A percentile compares a stretch with the other conserved stretches of the same genome.
Evolutionary conservation across 371 early-diverging fungal species (phyloP).

Genomic region (Mortierella sp.): DNA sequence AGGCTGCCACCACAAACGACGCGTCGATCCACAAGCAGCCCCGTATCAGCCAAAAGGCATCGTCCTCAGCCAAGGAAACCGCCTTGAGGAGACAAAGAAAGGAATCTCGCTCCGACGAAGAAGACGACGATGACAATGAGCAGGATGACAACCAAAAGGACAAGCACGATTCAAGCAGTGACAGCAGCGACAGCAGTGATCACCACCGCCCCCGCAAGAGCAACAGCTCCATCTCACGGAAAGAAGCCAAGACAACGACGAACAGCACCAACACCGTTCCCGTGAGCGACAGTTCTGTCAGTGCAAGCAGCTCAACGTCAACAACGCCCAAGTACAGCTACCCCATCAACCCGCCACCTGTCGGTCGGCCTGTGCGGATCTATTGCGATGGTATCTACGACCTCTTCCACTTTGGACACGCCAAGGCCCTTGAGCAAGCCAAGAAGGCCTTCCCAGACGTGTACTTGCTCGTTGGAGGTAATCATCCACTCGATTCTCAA

Average conservation of each 20-base stretch:
- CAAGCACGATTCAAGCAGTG: background rate
- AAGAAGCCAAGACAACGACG: conserved; percentile 10
- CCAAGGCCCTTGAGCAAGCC: conserved; percentile 93
- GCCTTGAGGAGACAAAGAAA: conserved; percentile 12
- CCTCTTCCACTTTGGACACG: conserved; percentile 96
- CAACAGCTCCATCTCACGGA: background rate
- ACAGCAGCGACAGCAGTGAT: background rate
- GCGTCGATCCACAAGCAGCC: conserved; percentile 47
- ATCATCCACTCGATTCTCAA: background rate
- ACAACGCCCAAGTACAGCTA: conserved; percentile 39
- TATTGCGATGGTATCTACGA: conserved; percentile 97
- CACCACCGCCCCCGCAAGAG: background rate
- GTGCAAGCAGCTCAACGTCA: conserved; percentile 15
- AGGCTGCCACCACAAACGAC: conserved; percentile 20
- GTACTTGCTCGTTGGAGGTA: conserved; percentile 91
- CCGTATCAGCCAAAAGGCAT: conserved; percentile 31
- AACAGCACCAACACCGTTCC: background rate
- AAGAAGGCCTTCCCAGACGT: conserved; percentile 93
- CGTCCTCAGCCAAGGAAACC: conserved; percentile 25
- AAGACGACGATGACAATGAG: conserved; percentile 13
- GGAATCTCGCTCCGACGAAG: conserved; percentile 14
- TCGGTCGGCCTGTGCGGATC: conserved; percentile 83
- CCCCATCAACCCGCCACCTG: conserved; percentile 71
- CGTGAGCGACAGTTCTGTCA: conserved; percentile 4
- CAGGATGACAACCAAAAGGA: background rate